phyloP scores from a whole-genome alignment of 2,329 filamentous ascomycete species.

The Fusarium brevicatenulatum region DNA sequence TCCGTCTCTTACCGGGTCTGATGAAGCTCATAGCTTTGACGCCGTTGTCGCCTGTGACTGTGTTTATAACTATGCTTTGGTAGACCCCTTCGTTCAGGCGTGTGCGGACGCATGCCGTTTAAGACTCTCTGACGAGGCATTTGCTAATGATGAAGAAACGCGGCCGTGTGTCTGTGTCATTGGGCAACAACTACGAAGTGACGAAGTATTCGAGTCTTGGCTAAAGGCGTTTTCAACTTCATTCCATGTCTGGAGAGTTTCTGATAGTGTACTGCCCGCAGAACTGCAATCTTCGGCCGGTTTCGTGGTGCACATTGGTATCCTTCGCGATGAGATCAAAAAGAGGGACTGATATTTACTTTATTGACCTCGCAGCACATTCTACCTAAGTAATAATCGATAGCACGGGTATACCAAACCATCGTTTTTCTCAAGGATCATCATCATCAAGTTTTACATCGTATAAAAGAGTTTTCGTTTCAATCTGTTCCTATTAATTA shows the following conservation, averaged over 20 bases:
- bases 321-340: constrained; percentile 59
- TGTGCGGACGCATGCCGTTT: constrained; percentile 79
- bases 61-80: constrained; percentile 90
- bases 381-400: background rate
- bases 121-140: constrained; percentile 46
- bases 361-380: background rate
- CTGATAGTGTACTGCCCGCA: constrained; percentile 68
- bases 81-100: constrained; percentile 83
- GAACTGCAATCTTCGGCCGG: constrained; percentile 73
- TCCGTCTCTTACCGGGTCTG: constrained; percentile 51
- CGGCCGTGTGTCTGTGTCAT: constrained; percentile 78
- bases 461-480: constrained; percentile 13
- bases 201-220: constrained; percentile 88
- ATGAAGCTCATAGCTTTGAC: constrained; percentile 66
- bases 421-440: background rate
- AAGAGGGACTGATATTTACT: background rate
- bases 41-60: constrained; percentile 88
- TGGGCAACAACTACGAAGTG: constrained; percentile 87
- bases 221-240: constrained; percentile 70
- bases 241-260: constrained; percentile 83
- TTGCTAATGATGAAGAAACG: constrained; percentile 21
- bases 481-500: constrained; percentile 14
- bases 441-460: background rate
- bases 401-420: background rate
- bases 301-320: constrained; percentile 84